Evolutionary conservation across 2,329 filamentous ascomycete species (phyloP).

Genomic region (Neofusicoccum sp.): DNA sequence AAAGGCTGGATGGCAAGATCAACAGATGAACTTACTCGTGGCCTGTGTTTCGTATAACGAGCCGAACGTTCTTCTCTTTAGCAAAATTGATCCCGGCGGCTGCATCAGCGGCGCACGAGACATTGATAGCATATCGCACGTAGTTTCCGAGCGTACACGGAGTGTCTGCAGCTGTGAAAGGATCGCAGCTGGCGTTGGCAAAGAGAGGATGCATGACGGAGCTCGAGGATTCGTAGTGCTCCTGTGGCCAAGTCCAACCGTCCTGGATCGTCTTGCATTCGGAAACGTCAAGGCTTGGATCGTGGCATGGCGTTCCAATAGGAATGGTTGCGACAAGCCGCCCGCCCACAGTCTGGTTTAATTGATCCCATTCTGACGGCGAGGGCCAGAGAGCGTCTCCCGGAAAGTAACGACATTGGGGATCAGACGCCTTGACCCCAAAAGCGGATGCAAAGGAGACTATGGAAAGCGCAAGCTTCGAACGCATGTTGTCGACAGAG

Average conservation of each 20-base stretch:
- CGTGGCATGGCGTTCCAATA: conserved; percentile 51
- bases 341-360: conserved; percentile 51
- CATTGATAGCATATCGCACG: background rate
- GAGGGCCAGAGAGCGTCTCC: conserved; percentile 53
- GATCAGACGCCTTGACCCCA: too few species aligned
- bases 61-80: conserved; percentile 35
- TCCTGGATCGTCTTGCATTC: conserved; percentile 25
- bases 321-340: conserved; percentile 47
- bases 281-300: conserved; percentile 34
- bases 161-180: background rate
- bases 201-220: conserved; percentile 14
- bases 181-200: conserved; percentile 21
- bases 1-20: too few species aligned
- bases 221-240: conserved; percentile 8
- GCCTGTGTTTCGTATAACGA: conserved; percentile 42
- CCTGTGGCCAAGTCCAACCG: conserved; percentile 30
- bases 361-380: conserved; percentile 45
- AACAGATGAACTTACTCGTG: conserved; percentile 33
- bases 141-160: background rate
- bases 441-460: too few species aligned
- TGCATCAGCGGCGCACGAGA: conserved; percentile 22
- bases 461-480: too few species aligned
- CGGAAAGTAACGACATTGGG: conserved; percentile 52
- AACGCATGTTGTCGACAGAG: too few species aligned
- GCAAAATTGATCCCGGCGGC: conserved; percentile 31